Evolutionary conservation across 192 early-diverging fungal genomes (phyloP), one percentile per base, ranked within the genome.

Genomic region (Spizellomyces sp.): DNA sequence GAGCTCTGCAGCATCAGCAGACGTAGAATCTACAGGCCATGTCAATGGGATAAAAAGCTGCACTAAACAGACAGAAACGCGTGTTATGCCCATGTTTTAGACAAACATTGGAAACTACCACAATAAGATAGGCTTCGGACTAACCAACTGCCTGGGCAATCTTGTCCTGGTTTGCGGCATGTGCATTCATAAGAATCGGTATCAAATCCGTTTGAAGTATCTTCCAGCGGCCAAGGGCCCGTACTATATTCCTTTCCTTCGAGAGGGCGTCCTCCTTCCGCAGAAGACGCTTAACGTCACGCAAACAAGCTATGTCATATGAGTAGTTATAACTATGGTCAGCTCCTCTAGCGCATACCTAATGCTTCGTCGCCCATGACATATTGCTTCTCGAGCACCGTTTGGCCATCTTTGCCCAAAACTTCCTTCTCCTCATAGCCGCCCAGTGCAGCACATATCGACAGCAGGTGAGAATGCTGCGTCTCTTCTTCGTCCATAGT

Each of bases 21-120:
- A 77, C 43, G 83, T 81, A 22, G 81, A 75, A 55, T 86, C 85
- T 56, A 92, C 76, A 60, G 90, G 89, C 95, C 93, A 95, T 0
- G 95, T 98, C 82, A 96, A 79, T 0, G 93, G 92, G 42, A 95
- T 93, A 48, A 98, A 81, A 44, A 98, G 66, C 74, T 98, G 93
- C 9, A 93, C 89, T 87, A 77, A 36, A 36, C 27, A 36, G 27
- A 36, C 27, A 36, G 27, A 36, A 36, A 36, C 27, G 27, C 27
- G 27, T 36, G 27, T 48, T n/a, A 65, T 48, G 36, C 64, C 14
- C 65, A 70, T 47, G 80, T 76, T 22, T 59, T 36, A 17, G 57
- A 14, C 5, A 14, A 48, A 62, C 69, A 9, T 8, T 75, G 17
- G 9, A 12, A 45, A 22, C 43, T 67, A 42, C 15, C 7, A 41